phyloP scores from a whole-genome alignment of 148 eudicot genomes.

The Hydrangea macrophylla region DNA sequence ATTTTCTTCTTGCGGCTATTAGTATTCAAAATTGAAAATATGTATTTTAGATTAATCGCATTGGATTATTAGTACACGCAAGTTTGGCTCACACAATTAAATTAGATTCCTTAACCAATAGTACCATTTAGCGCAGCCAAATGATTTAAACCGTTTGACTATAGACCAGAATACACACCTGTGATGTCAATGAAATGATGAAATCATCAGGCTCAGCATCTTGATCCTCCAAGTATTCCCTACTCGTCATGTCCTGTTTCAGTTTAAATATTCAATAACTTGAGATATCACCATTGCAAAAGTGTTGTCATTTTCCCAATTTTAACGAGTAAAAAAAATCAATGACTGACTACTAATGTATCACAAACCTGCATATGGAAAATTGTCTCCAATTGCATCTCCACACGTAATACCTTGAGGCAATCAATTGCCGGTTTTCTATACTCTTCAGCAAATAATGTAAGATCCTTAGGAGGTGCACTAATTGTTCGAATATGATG shows the following conservation, averaged over 20 bases:
- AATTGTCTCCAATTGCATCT: slow-evolving; percentile 93
- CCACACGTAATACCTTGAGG: slow-evolving; percentile 93
- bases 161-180: slow-evolving; percentile 39
- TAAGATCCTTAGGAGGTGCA: slow-evolving; percentile 60
- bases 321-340: not conserved
- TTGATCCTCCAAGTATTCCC: slow-evolving; percentile 91
- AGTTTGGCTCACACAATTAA: not conserved
- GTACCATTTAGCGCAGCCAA: not conserved
- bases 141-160: no score
- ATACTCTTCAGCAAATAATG: slow-evolving; percentile 88
- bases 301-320: not conserved
- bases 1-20: not conserved
- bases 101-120: not conserved
- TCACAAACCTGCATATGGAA: slow-evolving; percentile 90
- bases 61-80: not conserved
- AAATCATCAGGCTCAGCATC: slow-evolving; percentile 99
- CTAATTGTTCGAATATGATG: slow-evolving; percentile 54
- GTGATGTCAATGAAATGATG: slow-evolving; percentile 84
- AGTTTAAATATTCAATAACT: slow-evolving; percentile 20
- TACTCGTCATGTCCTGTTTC: slow-evolving; percentile 77
- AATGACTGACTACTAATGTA: slow-evolving; percentile 1
- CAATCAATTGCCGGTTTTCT: slow-evolving; percentile 93
- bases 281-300: slow-evolving; percentile 4
- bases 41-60: not conserved
- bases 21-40: not conserved